Evolutionary conservation across 371 early-diverging fungal genomes (phyloP).

Genomic region (Choanephora cucurbitarum): DNA sequence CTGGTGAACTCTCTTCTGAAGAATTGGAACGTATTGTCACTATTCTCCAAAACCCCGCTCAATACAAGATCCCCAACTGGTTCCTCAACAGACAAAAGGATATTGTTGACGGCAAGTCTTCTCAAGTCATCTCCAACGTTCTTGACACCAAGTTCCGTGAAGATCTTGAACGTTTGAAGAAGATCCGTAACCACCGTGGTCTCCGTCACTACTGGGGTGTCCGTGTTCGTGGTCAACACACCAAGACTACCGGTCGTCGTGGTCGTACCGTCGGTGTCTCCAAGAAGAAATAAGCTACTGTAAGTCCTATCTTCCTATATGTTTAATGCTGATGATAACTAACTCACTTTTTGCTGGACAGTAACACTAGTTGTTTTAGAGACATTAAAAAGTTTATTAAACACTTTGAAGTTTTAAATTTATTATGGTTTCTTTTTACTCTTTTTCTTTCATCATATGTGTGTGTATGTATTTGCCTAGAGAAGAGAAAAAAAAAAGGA

Average conservation of each 20-base stretch:
- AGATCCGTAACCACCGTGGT: constrained; percentile 95
- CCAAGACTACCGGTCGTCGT: constrained; percentile 98
- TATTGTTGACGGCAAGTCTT: constrained; percentile 90
- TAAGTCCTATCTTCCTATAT: no score
- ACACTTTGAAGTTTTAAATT: no score
- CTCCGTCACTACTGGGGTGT: constrained; percentile 98
- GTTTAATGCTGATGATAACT: no score
- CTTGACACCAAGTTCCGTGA: constrained; percentile 97
- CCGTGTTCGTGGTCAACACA: constrained; percentile 95
- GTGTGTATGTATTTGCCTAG: no score
- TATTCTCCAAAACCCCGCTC: constrained; percentile 91
- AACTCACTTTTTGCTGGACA: no score
- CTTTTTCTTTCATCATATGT: no score
- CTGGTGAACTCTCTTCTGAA: constrained; percentile 96
- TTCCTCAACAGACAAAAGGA: constrained; percentile 99
- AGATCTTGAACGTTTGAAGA: constrained; percentile 96
- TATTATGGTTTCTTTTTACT: no score
- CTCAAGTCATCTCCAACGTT: constrained; percentile 94
- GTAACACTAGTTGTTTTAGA: no score
- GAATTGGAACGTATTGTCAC: constrained; percentile 91
- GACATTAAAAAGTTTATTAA: no score
- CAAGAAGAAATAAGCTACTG: constrained; percentile 95
- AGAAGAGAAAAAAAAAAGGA: no score
- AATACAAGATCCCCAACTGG: constrained; percentile 98
- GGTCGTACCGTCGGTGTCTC: constrained; percentile 97